Conservation (phyloP, 2,329 filamentous ascomycete species). For the Magnaporthiopsis incrustans region DNA sequence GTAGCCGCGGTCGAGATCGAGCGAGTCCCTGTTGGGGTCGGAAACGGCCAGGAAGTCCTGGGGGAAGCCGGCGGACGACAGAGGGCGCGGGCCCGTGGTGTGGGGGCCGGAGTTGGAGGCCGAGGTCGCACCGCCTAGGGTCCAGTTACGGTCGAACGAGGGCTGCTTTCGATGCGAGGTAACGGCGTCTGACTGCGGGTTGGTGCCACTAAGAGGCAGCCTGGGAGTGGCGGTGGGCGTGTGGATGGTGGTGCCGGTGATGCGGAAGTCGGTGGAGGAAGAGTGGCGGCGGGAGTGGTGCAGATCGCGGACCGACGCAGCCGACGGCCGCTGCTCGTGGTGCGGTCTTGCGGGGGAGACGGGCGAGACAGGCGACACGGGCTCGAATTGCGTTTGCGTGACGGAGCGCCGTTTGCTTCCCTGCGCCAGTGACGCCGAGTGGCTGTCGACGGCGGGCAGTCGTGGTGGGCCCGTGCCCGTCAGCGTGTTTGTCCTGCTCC, state of each 20-base stretch:
- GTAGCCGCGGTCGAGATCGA: conserved; percentile 78
- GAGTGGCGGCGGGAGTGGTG: conserved; percentile 84
- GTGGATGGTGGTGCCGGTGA: conserved; percentile 26
- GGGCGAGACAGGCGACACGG: conserved; percentile 31
- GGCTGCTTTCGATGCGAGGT: conserved; percentile 53
- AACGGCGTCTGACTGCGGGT: conserved; percentile 27
- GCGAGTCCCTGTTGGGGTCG: conserved; percentile 35
- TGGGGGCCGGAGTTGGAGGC: conserved; percentile 9
- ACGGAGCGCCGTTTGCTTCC: conserved; percentile 32
- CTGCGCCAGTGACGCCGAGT: conserved; percentile 31
- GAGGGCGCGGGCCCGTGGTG: conserved; percentile 28
- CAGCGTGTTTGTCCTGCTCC: conserved; percentile 51
- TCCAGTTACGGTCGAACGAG: conserved; percentile 66
- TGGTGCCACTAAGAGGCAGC: conserved; percentile 33
- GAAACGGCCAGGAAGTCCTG: conserved; percentile 34
- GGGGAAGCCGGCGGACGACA: conserved; percentile 42
- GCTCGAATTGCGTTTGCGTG: conserved; percentile 38
- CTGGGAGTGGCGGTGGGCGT: conserved; percentile 30
- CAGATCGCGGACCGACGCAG: conserved; percentile 72
- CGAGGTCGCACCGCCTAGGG: conserved; percentile 45
- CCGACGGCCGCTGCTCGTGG: conserved; percentile 60
- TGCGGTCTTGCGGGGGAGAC: conserved; percentile 34
- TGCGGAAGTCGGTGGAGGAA: conserved; percentile 64
- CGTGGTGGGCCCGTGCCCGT: conserved; percentile 34
- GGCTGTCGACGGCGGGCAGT: conserved; percentile 32